Evolutionary conservation across 176 grass and related monocot genomes (phyloP).

Genomic region (Rhynchospora tenuis): DNA sequence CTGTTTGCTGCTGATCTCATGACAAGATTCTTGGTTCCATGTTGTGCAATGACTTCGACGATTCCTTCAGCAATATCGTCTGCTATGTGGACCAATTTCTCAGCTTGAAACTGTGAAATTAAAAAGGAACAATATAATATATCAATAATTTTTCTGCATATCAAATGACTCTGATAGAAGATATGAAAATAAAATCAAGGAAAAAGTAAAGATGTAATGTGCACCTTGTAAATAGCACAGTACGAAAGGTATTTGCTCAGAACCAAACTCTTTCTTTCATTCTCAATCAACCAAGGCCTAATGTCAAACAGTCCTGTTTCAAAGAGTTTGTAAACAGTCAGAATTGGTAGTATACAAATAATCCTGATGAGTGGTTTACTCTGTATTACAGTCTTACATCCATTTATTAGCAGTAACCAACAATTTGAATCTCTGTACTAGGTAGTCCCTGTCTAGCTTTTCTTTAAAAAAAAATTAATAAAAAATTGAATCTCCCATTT

Average conservation of each 20-base stretch:
- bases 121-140: neutral
- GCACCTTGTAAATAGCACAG: conserved; percentile 47
- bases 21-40: conserved; percentile 47
- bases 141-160: conserved; percentile 2
- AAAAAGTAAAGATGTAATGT: neutral
- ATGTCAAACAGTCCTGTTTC: neutral
- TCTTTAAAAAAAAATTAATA: too few species aligned
- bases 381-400: too few species aligned
- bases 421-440: too few species aligned
- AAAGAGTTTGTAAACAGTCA: neutral
- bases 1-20: conserved; percentile 66
- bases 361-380: too few species aligned
- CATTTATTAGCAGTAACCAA: too few species aligned
- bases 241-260: conserved; percentile 38
- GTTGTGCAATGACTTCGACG: conserved; percentile 29
- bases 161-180: conserved; percentile 7
- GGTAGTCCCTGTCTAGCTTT: too few species aligned
- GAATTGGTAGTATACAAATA: neutral
- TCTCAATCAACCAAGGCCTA: neutral
- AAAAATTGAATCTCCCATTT: neutral
- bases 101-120: conserved; percentile 42
- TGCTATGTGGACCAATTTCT: conserved; percentile 45
- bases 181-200: neutral
- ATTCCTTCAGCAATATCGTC: conserved; percentile 46
- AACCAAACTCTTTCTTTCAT: neutral